Evolutionary conservation across 768 basidiomycete genomes (phyloP).

Genomic region (Amanita phalloides): DNA sequence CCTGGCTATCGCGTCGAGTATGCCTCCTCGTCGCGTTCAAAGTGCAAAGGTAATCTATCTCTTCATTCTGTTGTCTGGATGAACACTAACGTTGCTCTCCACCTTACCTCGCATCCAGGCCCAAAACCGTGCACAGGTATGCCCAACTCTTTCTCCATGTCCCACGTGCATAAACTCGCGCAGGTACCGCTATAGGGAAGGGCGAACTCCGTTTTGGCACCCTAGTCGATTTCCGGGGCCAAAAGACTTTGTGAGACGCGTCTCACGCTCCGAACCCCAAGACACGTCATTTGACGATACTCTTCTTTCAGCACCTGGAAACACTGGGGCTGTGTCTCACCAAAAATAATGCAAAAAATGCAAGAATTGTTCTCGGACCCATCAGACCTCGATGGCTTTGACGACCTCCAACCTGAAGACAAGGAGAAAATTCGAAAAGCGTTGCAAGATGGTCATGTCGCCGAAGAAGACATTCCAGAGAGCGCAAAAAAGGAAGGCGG

Average conservation of each 20-base stretch:
- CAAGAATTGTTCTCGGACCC: conserved; percentile 48
- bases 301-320: conserved; percentile 53
- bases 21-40: conserved; percentile 52
- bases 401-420: conserved; percentile 59
- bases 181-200: conserved; percentile 66
- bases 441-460: conserved; percentile 69
- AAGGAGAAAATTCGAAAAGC: conserved; percentile 62
- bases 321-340: conserved; percentile 84
- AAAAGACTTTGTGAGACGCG: conserved; percentile 49
- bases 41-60: conserved; percentile 59
- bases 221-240: conserved; percentile 63
- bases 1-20: conserved; percentile 75
- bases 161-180: conserved; percentile 7
- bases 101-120: conserved; percentile 33
- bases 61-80: background rate
- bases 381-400: conserved; percentile 78
- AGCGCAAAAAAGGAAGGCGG: conserved; percentile 50
- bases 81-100: conserved; percentile 1
- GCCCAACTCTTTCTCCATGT: conserved; percentile 7
- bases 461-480: conserved; percentile 74
- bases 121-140: conserved; percentile 68
- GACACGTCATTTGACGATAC: background rate
- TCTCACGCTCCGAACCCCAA: background rate
- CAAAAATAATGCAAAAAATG: conserved; percentile 59
- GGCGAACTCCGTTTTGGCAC: conserved; percentile 65